These are phyloP conservation scores for Globisporangium megalacanthum DNA, from an alignment of 352 stramenopile species.

Conservation along the genomic window DNA sequence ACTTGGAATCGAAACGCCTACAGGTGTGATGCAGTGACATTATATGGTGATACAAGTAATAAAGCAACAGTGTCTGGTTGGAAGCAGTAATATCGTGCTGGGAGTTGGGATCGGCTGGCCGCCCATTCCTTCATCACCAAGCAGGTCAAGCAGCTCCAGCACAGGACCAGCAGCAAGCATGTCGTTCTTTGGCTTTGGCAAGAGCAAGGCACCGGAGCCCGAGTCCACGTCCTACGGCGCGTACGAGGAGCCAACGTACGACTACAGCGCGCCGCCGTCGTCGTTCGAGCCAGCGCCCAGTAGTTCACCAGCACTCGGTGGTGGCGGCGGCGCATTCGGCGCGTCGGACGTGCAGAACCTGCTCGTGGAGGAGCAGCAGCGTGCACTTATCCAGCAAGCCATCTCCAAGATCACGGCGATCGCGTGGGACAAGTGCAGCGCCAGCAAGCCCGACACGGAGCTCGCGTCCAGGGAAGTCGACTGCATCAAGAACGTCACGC, in stretches of 20 bases:
- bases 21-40: too few species aligned
- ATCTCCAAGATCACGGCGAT: constrained; percentile 88
- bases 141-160: background rate
- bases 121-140: constrained; percentile 7
- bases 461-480: constrained; percentile 75
- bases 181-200: constrained; percentile 82
- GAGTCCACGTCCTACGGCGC: constrained; percentile 32
- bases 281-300: constrained; percentile 37
- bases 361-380: constrained; percentile 86
- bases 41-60: background rate
- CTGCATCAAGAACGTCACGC: constrained; percentile 87
- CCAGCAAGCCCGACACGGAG: constrained; percentile 74
- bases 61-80: background rate
- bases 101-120: background rate
- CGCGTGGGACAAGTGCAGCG: constrained; percentile 88
- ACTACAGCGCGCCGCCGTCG: constrained; percentile 49
- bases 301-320: constrained; percentile 11
- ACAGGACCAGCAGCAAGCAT: constrained; percentile 23
- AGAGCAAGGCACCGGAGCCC: constrained; percentile 57
- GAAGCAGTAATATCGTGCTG: background rate
- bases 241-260: constrained; percentile 75
- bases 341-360: constrained; percentile 73
- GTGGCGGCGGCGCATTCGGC: constrained; percentile 18
- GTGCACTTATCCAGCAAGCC: constrained; percentile 80
- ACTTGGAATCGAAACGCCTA: too few species aligned